Base-by-base conservation (phyloP, 139 green algal genomes). In the Desmodesmus armatus region DNA sequence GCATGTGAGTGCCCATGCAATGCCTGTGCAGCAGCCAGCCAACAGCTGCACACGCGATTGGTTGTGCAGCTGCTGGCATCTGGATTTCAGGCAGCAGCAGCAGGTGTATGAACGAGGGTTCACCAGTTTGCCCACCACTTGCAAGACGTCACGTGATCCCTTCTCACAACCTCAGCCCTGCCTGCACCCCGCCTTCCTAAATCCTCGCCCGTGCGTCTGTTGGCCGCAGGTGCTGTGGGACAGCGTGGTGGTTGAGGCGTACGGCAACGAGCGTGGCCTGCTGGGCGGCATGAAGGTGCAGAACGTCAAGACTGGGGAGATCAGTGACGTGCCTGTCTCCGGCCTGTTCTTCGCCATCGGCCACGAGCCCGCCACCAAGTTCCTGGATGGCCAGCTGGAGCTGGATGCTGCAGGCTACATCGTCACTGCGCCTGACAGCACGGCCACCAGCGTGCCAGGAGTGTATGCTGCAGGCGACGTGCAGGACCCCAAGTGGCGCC, bases 321-420 rank as follows among this genome's bases (percentile, higher is more conserved):
- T 92, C 13, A 88, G 40, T 0, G 91, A 93, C 44, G 3, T 95
- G 55, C 83, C 91, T 29, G 75, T 91, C 29, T 85, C 67, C 29
- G 95, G 94, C 5, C 86, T 98, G 13, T 98, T 97, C 91, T 98
- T 98, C 78, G 95, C 95, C n/a, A 98, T 98, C 71, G 95, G 95
- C 29, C 95, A 98, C 82, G 91, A 98, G 89, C 94, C 95, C 11
- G 95, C 96, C 41, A 94, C 92, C 44, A 88, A 92, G 15, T 97
- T 98, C 85, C 81, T 98, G 25, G 81, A 85, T 40, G 92, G 92
- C 2, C 92, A 96, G 92, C 21, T 97, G 27, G 80, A 88, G 70
- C 87, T 96, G 67, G 94, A 97, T 78, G 78, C 88, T 27, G 89
- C 92, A 23, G 91, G 91, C 37, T 97, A 97, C 88, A 90, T 97